These are phyloP conservation scores for Cladorrhinum samala DNA, from an alignment of 495 filamentous ascomycete species.

Conservation along the genomic window DNA sequence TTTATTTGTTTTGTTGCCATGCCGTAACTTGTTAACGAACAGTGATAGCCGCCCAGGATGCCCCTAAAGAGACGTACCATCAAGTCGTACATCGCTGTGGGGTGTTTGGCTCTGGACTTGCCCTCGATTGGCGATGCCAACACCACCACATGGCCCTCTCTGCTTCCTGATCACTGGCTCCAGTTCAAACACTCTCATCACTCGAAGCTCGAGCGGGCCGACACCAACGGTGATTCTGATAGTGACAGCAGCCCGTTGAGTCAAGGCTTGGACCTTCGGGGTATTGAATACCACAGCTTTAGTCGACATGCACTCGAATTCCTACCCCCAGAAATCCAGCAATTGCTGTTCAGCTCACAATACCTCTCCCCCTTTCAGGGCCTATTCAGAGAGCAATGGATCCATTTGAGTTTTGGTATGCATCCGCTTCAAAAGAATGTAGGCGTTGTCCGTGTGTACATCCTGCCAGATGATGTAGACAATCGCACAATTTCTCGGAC, in stretches of 20 bases:
- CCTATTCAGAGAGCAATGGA: constrained; percentile 12
- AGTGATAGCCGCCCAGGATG: too few species aligned
- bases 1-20: too few species aligned
- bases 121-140: neutral
- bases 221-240: neutral
- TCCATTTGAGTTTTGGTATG: constrained; percentile 27
- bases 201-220: too few species aligned
- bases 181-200: too few species aligned
- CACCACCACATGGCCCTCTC: neutral
- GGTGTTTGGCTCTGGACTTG: neutral
- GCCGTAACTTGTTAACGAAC: too few species aligned
- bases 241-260: too few species aligned
- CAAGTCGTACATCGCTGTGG: neutral
- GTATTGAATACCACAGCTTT: neutral
- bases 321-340: constrained; percentile 26
- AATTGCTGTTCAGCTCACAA: constrained; percentile 22
- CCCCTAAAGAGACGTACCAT: neutral
- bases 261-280: neutral
- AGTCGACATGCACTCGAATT: neutral
- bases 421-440: constrained; percentile 36
- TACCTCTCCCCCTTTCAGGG: constrained; percentile 19
- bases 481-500: constrained; percentile 42
- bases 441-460: constrained; percentile 51
- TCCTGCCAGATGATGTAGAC: constrained; percentile 62
- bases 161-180: neutral